Base-by-base conservation (phyloP, 148 eudicot species). In the Simmondsia chinensis region DNA sequence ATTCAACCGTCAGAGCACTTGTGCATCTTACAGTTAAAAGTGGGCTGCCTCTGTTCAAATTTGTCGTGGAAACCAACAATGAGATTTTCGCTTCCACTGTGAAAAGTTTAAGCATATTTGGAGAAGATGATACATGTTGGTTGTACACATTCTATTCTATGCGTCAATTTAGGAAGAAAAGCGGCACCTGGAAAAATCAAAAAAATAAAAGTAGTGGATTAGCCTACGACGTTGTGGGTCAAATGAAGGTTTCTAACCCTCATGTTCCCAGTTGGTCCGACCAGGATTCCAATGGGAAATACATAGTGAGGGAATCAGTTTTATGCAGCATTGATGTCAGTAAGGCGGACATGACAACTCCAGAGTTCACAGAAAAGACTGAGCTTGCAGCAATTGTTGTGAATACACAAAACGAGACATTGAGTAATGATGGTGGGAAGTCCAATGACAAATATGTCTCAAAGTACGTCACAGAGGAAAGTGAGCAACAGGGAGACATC, bases 321-420 rank as follows among this genome's bases (percentile, higher is more conserved):
- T 46, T 89, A 47, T 84, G 59, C 40, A 56, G 68, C 37, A 64
- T 71, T 23, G 80, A 73, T 58, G 36, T 50, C 20, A 57, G 28
- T 48, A 63, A 63, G 40, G 56, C 26, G 33, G 70, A 54, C n/a
- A 52, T 47, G 19, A 43, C 49, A 20, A 34, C 61, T 0, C 53
- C 59, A 38, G 79, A 77, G 25, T 51, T 58, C 16, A 48, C 28
- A 20, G 54, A 64, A 20, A 61, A 53, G 30, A 65, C 54, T 39
- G 97, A 89, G 71, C 60, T 84, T 39, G 84, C 87, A 38, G 81
- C 95, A 13, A 37, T 78, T 24, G 63, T 89, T 24, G 61, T 89
- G 15, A 65, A 54, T 42, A 39, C 64, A 39, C 52, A 77, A 15
- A 36, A 20, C 33, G 49, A 52, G 20, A 29, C 43, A 29, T 50